Conservation (phyloP, 495 filamentous ascomycete species). For the Cercophora newfieldiana region DNA sequence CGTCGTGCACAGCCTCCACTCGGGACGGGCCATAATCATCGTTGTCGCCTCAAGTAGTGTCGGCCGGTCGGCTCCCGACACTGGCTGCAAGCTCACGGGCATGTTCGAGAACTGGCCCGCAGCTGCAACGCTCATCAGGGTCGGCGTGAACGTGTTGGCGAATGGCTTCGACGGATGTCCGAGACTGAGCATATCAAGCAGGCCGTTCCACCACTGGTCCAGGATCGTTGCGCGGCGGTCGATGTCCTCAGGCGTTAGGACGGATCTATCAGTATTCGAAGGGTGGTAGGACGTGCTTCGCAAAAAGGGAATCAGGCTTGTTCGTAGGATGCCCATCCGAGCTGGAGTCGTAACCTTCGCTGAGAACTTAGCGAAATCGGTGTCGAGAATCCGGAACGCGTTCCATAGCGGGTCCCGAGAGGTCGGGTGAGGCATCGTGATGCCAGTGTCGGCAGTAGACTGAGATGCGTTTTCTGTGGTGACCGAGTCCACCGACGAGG, state of each 20-base stretch:
- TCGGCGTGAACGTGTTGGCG: conserved; percentile 54
- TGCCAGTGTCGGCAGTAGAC: conserved; percentile 43
- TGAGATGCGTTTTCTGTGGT: conserved; percentile 61
- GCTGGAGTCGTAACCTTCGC: conserved; percentile 67
- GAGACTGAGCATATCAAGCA: conserved; percentile 82
- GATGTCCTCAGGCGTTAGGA: conserved; percentile 71
- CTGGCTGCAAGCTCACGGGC: conserved; percentile 28
- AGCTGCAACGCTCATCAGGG: conserved; percentile 27
- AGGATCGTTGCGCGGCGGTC: conserved; percentile 80
- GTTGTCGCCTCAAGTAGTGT: conserved; percentile 82
- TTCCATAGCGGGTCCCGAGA: conserved; percentile 87
- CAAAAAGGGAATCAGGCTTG: conserved; percentile 81
- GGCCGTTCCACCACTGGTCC: conserved; percentile 93
- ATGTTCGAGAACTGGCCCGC: conserved; percentile 60
- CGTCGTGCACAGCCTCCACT: conserved; percentile 79
- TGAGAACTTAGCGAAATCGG: conserved; percentile 82
- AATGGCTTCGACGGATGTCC: conserved; percentile 41
- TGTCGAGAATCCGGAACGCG: conserved; percentile 76
- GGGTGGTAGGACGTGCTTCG: conserved; percentile 67
- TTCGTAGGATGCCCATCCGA: conserved; percentile 78
- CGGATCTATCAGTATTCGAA: conserved; percentile 59
- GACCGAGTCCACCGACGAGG: conserved; percentile 40
- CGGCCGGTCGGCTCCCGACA: conserved; percentile 57
- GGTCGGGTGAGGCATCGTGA: conserved; percentile 46
- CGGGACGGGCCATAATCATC: conserved; percentile 86